Evolutionary conservation across 257 asterid species (phyloP), one percentile per base, ranked within the genome.

Genomic region (Solanum sejunctum): DNA sequence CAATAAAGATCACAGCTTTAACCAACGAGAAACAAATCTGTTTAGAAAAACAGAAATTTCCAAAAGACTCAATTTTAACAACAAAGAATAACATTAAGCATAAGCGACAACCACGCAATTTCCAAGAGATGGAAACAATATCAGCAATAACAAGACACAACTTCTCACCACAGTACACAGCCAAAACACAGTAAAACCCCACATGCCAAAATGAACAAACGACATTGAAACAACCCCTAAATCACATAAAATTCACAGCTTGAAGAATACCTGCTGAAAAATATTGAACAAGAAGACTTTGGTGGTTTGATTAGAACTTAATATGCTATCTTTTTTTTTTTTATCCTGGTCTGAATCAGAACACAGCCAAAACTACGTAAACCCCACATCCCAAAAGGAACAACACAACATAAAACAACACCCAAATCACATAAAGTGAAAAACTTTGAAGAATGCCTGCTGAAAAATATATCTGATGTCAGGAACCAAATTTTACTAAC

Each of bases 321-420:
- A 51, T 52, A 41, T 60, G 58, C 67, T 66, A 73, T 79, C 39
- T 83, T 83, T 17, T 4, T 1, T 8, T 0, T 8, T 67, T 73
- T 12, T n/a, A n/a, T n/a, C 13, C 87, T 86, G 87, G 88, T 89
- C 51, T 73, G 88, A 84, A 86, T 81, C 87, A 58, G 15, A 58
- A 58, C 66, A 58, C 15, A 1, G 28, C 28, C 15, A 58, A 58
- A 58, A 58, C 66, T n/a, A 58, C n/a, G 66, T 58, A 58, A 58
- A 58, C 66, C n/a, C 28, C n/a, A 58, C 66, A 58, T 58, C 66
- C 64, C 13, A 20, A 55, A 20, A 57, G 20, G 64, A 57, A 57
- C 7, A 32, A 80, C 36, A 80, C 56, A 70, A 4, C 78, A 80
- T 26, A 57, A 57, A 57, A 57, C 64, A 57, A 57, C 64, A 57